These are phyloP conservation scores for Fusarium incarnatum DNA, from an alignment of 2,329 filamentous ascomycete species.

Conservation along the genomic window DNA sequence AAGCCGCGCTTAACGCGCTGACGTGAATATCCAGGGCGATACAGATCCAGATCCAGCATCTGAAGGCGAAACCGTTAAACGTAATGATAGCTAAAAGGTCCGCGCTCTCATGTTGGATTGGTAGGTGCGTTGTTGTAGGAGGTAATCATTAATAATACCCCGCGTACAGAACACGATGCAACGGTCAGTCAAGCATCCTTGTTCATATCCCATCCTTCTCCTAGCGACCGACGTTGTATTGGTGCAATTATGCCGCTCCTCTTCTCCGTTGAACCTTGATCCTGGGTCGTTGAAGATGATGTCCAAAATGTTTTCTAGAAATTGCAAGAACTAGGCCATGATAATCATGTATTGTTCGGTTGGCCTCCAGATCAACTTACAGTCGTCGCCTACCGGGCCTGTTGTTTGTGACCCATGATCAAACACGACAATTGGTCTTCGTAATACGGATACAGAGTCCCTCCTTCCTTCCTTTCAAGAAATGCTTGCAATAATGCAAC, in stretches of 20 bases:
- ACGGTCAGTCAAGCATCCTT: constrained; percentile 24
- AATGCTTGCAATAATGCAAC: too few relatives aligned
- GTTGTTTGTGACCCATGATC: not conserved
- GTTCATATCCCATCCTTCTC: constrained; percentile 2
- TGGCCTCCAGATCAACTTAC: constrained; percentile 19
- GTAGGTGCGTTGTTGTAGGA: not conserved
- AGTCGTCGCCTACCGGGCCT: constrained; percentile 31
- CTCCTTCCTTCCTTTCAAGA: too few relatives aligned
- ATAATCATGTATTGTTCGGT: not conserved
- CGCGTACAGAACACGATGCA: constrained; percentile 24
- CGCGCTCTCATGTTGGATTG: constrained; percentile 14
- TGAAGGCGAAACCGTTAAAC: constrained; percentile 23
- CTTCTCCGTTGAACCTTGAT: constrained; percentile 6
- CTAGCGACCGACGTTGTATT: constrained; percentile 25
- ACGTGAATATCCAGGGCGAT: not conserved
- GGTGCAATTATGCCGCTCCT: constrained; percentile 10
- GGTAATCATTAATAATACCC: constrained; percentile 14
- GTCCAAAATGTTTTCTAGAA: not conserved
- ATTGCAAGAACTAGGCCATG: not conserved
- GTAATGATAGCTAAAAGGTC: constrained; percentile 27
- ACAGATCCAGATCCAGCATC: not conserved
- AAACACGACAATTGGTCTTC: not conserved
- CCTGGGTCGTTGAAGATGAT: not conserved
- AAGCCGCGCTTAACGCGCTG: constrained; percentile 17
- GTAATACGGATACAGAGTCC: not conserved